Evolutionary conservation across 192 early-diverging fungal genomes (phyloP).

Genomic region (Pilobolus umbonatus): DNA sequence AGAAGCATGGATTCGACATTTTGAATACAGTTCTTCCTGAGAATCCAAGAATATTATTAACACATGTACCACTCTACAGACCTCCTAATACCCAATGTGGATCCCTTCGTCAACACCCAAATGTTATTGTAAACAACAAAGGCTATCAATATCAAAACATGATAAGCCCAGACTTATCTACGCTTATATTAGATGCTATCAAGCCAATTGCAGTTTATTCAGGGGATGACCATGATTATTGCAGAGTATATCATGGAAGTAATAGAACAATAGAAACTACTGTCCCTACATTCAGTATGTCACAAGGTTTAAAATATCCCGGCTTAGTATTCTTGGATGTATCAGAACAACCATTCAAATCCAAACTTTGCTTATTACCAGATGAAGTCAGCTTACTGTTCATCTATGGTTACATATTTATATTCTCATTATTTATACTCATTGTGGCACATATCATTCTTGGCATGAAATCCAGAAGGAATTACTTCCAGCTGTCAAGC

Average conservation of each 20-base stretch:
- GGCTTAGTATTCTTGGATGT: slow-evolving; percentile 53
- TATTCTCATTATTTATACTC: slow-evolving; percentile 3
- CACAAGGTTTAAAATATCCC: slow-evolving; percentile 50
- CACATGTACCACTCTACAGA: slow-evolving; percentile 85
- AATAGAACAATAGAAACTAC: slow-evolving; percentile 20
- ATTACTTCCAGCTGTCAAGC: not conserved
- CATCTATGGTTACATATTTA: slow-evolving; percentile 18
- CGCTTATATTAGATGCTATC: slow-evolving; percentile 51
- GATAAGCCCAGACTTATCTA: slow-evolving; percentile 52
- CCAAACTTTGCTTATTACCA: slow-evolving; percentile 54
- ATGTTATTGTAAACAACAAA: slow-evolving; percentile 47
- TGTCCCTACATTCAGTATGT: slow-evolving; percentile 59
- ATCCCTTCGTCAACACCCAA: slow-evolving; percentile 43
- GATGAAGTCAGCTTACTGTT: slow-evolving; percentile 63
- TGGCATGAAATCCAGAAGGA: not conserved
- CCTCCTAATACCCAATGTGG: slow-evolving; percentile 68
- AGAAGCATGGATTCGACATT: slow-evolving; percentile 47
- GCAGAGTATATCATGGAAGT: slow-evolving; percentile 50
- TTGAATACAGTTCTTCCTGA: slow-evolving; percentile 22
- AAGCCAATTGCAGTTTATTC: slow-evolving; percentile 72
- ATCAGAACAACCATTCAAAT: slow-evolving; percentile 10
- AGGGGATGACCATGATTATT: slow-evolving; percentile 95
- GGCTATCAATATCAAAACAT: slow-evolving; percentile 93
- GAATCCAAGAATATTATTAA: slow-evolving; percentile 62
- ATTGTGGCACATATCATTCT: not conserved